A percentile compares a stretch with the other conserved stretches of the same genome.
These are phyloP conservation scores for Cutaneotrichosporon sp. DNA, from an alignment of 1,284 basidiomycete genomes.

Conservation along the genomic window DNA sequence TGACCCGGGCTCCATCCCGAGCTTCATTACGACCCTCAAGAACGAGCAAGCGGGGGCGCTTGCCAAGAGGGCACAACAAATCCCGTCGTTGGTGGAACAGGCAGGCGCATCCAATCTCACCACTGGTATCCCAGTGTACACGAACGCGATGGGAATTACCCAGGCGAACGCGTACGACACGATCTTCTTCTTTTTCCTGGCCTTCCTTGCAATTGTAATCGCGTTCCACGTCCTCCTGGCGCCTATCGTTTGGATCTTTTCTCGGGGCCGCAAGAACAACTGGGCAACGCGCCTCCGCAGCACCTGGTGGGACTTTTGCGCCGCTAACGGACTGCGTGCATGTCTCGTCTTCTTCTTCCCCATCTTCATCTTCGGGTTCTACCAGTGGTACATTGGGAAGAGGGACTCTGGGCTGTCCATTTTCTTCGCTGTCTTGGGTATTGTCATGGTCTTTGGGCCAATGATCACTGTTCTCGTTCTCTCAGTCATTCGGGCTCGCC, in stretches of 20 bases:
- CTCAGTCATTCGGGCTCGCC: conserved; percentile 28
- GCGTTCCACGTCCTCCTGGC: conserved; percentile 57
- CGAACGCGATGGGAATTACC: conserved; percentile 66
- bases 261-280: background rate
- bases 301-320: conserved; percentile 51
- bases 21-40: conserved; percentile 15
- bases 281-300: conserved; percentile 50
- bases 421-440: conserved; percentile 59
- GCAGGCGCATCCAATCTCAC: conserved; percentile 50
- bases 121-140: conserved; percentile 74
- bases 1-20: conserved; percentile 47
- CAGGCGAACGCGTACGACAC: conserved; percentile 80
- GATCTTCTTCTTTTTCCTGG: conserved; percentile 65
- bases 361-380: conserved; percentile 69
- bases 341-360: conserved; percentile 63
- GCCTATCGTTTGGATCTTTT: conserved; percentile 46
- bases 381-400: conserved; percentile 72
- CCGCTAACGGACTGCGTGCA: conserved; percentile 50
- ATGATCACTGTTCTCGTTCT: conserved; percentile 49
- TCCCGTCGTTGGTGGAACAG: conserved; percentile 61
- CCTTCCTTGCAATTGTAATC: conserved; percentile 58
- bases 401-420: conserved; percentile 74
- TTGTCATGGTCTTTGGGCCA: conserved; percentile 56
- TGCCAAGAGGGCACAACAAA: conserved; percentile 48
- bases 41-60: background rate